Percentiles rank a stretch among this genome's conserved stretches.
Evolutionary conservation across 31 red algal genomes (phyloP).

Genomic region (Odonthalia washingtoniensis): DNA sequence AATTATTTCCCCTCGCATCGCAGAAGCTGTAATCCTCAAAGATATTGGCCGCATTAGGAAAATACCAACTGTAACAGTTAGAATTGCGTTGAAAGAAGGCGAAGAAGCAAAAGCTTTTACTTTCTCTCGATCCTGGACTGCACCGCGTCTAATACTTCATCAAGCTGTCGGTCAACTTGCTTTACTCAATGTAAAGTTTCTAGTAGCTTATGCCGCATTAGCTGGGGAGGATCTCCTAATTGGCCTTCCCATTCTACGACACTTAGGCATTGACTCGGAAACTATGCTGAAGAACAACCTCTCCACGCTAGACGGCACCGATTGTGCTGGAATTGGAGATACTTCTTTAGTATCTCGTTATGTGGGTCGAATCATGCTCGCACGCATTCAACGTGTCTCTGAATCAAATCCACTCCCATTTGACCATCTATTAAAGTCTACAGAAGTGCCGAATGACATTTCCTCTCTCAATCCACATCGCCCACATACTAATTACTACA

Average conservation of each 20-base stretch:
- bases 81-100: constrained; percentile 40
- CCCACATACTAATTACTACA: too few relatives aligned
- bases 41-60: constrained; percentile 14
- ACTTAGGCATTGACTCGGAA: not conserved
- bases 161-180: constrained; percentile 12
- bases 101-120: not conserved
- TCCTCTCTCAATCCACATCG: too few relatives aligned
- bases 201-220: constrained; percentile 27
- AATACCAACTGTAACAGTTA: not conserved
- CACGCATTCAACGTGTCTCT: not conserved
- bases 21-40: not conserved
- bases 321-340: not conserved
- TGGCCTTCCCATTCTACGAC: constrained; percentile 34
- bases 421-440: too few relatives aligned
- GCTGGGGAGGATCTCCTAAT: constrained; percentile 52
- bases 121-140: constrained; percentile 38
- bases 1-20: not conserved
- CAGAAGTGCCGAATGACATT: too few relatives aligned
- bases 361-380: constrained; percentile 30
- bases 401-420: too few relatives aligned
- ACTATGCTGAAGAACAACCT: not conserved
- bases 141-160: constrained; percentile 10
- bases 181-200: constrained; percentile 24
- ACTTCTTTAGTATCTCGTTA: not conserved
- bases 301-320: constrained; percentile 8